Base-by-base conservation (phyloP, 208 protist species). In the Herpetomonas samuelpessoai region DNA sequence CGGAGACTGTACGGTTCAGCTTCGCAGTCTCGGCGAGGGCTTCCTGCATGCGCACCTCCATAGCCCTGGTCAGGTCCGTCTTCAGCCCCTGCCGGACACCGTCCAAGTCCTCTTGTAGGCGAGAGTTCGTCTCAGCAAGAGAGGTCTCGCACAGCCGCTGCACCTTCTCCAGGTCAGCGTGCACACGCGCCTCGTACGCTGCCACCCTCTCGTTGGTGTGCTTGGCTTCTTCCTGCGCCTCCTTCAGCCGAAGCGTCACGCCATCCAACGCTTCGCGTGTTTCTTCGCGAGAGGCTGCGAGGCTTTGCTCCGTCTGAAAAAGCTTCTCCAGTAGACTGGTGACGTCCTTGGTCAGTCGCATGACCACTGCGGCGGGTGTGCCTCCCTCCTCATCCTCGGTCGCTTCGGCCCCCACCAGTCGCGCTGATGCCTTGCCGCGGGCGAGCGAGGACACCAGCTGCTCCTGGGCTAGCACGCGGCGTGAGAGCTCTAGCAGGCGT, bases 291-390 rank as follows among this genome's bases (percentile, higher is more conserved):
- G n/a, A n/a, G 35, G 6, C 35, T 14, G 35, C 35, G 9, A 41
- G 14, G 35, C 9, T 14, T 41, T 41, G 35, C 35, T 41, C 35
- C 35, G 35, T 41, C 35, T 6, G 9, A 14, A 41, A 26, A 14
- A 41, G 27, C 27, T 44, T 65, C 55, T 79, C 67, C 10, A 79
- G 58, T n/a, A 57, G 64, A 6, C 35, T 30, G 1, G 73, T 79
- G 53, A 74, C 48, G 63, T 79, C 73, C 4, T 58, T 45, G 18
- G 66, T 65, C 12, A 79, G 35, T 55, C 68, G 68, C 14, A 56
- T 9, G 14, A 66, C 27, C 7, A 59, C 14, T 14, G 6, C 35
- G 9, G 35, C 55, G 9, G 45, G 9, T 7, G 59, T 55, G 26
- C 75, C 61, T 27, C 63, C 35, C 19, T 71, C 65, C 2, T 67